Conservation (phyloP, 768 basidiomycete genomes). For the Omphalotus guepiniiformis region DNA sequence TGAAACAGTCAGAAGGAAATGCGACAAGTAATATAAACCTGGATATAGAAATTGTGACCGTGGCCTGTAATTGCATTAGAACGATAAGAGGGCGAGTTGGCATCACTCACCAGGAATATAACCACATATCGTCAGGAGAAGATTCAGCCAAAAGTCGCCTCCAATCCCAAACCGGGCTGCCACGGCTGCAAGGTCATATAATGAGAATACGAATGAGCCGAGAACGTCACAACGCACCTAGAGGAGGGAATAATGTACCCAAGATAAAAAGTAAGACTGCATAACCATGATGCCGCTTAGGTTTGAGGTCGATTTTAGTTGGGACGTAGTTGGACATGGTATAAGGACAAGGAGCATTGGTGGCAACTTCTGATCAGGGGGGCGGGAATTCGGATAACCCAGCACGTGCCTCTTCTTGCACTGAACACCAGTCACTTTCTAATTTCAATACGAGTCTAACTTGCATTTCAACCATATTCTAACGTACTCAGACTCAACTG, state of each 20-base stretch:
- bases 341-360: no score
- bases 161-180: constrained; percentile 92
- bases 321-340: constrained; percentile 32
- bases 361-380: no score
- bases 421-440: no score
- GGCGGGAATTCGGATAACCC: no score
- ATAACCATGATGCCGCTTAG: constrained; percentile 78
- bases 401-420: no score
- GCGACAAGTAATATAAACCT: constrained; percentile 37
- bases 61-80: constrained; percentile 52
- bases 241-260: constrained; percentile 87
- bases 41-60: constrained; percentile 90
- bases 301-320: constrained; percentile 57
- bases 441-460: no score
- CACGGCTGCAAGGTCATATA: no score
- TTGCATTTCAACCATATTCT: no score
- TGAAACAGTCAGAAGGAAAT: not conserved
- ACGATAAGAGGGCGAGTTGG: not conserved
- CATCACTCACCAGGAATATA: constrained; percentile 72
- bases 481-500: no score
- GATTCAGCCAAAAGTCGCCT: constrained; percentile 86
- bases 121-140: constrained; percentile 83
- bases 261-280: constrained; percentile 76
- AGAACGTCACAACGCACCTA: no score
- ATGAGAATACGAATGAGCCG: no score